Percentiles rank a stretch among this genome's conserved stretches.
Evolutionary conservation across 345 rosid genomes (phyloP).

Genomic region (Dipteronia sinensis): DNA sequence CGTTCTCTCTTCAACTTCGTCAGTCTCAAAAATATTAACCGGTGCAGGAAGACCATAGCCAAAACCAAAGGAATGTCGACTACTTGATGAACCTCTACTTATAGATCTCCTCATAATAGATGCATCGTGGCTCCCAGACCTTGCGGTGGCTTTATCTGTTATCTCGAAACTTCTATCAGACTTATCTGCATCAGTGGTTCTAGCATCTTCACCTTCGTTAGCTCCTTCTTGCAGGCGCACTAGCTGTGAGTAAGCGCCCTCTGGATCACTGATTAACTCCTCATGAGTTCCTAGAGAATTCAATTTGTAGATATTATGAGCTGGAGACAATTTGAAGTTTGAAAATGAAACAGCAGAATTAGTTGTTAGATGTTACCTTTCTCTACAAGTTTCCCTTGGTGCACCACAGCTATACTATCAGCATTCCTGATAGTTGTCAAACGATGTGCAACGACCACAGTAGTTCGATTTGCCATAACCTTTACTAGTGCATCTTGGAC

Average conservation of each 20-base stretch:
- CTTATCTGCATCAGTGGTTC: slow-evolving; percentile 10
- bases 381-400: slow-evolving; percentile 75
- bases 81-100: slow-evolving; percentile 47
- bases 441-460: slow-evolving; percentile 88
- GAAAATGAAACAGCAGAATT: background rate
- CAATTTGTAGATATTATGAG: background rate
- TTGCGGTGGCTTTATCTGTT: slow-evolving; percentile 13
- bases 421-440: slow-evolving; percentile 81
- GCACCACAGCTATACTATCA: slow-evolving; percentile 69
- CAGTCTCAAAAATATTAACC: slow-evolving; percentile 25
- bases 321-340: background rate
- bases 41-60: slow-evolving; percentile 38
- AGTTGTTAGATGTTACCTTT: slow-evolving; percentile 46
- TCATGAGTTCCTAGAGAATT: slow-evolving; percentile 52
- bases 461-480: slow-evolving; percentile 66
- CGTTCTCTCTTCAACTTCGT: slow-evolving; percentile 14
- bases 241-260: slow-evolving; percentile 77
- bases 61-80: slow-evolving; percentile 44
- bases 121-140: slow-evolving; percentile 31
- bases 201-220: slow-evolving; percentile 33
- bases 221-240: slow-evolving; percentile 74
- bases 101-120: slow-evolving; percentile 36
- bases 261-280: slow-evolving; percentile 60
- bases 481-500: slow-evolving; percentile 81
- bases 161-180: slow-evolving; percentile 4